phyloP scores from a whole-genome alignment of 2,329 filamentous ascomycete genomes.

The Apiospora malaysiana region DNA sequence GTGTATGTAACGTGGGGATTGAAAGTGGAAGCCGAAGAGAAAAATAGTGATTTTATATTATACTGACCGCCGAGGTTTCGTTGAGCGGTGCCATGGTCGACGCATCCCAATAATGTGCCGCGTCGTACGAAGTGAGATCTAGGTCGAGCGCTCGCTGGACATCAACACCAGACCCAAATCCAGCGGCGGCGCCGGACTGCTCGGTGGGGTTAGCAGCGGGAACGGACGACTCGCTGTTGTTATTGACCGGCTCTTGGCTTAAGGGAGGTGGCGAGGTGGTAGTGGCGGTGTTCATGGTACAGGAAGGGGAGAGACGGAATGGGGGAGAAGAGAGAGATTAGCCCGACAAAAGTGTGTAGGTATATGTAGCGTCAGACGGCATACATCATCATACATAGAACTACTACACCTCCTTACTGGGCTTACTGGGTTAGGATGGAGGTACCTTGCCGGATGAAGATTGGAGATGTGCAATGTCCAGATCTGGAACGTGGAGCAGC shows the following conservation, averaged over 20 bases:
- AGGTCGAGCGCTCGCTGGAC: slow-evolving; percentile 23
- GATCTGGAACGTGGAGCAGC: slow-evolving; percentile 12
- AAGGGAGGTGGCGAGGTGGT: not conserved
- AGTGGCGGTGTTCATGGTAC: slow-evolving; percentile 15
- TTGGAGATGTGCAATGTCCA: not conserved
- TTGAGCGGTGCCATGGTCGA: slow-evolving; percentile 63
- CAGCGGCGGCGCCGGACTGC: not conserved
- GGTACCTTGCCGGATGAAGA: slow-evolving; percentile 1
- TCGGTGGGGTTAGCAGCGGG: not conserved
- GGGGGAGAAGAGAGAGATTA: not conserved
- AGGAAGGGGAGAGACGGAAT: not conserved
- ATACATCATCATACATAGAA: not conserved
- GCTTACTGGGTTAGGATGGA: too few relatives aligned
- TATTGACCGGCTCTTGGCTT: slow-evolving; percentile 7
- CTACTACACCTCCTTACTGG: not conserved
- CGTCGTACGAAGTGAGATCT: slow-evolving; percentile 29
- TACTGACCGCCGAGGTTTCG: slow-evolving; percentile 59
- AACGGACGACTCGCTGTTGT: not conserved
- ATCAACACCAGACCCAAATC: slow-evolving; percentile 22
- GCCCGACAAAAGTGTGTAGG: not conserved
- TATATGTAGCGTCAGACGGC: not conserved
- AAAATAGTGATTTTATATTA: slow-evolving; percentile 24
- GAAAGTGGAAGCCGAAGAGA: slow-evolving; percentile 18
- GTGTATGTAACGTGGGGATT: not conserved
- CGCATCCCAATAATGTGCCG: slow-evolving; percentile 63